These are phyloP conservation scores for Hirschioporus abietinus DNA, from an alignment of 768 basidiomycete species.

Conservation along the genomic window DNA sequence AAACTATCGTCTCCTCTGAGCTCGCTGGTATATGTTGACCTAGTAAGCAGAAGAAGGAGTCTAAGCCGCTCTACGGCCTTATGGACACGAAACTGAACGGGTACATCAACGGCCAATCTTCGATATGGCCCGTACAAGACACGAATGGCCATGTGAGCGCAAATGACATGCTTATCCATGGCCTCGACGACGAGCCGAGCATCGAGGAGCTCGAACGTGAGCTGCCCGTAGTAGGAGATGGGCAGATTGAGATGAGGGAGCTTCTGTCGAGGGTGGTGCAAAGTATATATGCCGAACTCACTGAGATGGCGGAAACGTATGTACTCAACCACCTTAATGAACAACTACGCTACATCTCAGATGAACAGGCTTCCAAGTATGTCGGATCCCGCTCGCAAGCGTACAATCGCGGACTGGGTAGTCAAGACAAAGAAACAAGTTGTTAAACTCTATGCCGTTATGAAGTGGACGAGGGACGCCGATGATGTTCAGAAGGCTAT, in stretches of 20 bases:
- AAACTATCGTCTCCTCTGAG: too few species aligned
- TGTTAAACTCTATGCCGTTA: slow-evolving; percentile 81
- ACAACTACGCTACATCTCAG: slow-evolving; percentile 5
- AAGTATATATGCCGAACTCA: slow-evolving; percentile 76
- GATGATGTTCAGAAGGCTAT: slow-evolving; percentile 83
- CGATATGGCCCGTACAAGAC: slow-evolving; percentile 17
- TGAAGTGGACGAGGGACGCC: slow-evolving; percentile 84
- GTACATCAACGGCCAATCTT: neutral
- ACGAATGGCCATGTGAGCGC: slow-evolving; percentile 24
- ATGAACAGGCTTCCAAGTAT: slow-evolving; percentile 65
- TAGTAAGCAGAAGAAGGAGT: neutral
- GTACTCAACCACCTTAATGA: slow-evolving; percentile 19
- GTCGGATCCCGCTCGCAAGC: slow-evolving; percentile 77
- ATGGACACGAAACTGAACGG: neutral
- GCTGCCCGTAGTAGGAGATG: slow-evolving; percentile 67
- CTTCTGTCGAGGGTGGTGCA: slow-evolving; percentile 73
- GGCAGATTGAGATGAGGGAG: slow-evolving; percentile 68
- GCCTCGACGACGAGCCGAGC: slow-evolving; percentile 24
- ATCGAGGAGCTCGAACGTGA: slow-evolving; percentile 65
- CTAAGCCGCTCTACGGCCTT: neutral
- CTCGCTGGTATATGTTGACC: neutral
- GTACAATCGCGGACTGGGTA: slow-evolving; percentile 81
- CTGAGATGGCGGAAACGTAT: slow-evolving; percentile 83
- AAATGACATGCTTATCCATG: slow-evolving; percentile 16
- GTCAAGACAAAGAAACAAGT: slow-evolving; percentile 88